Evolutionary conservation across 2,329 filamentous ascomycete species (phyloP).

Genomic region (Thermoascus crustaceus): DNA sequence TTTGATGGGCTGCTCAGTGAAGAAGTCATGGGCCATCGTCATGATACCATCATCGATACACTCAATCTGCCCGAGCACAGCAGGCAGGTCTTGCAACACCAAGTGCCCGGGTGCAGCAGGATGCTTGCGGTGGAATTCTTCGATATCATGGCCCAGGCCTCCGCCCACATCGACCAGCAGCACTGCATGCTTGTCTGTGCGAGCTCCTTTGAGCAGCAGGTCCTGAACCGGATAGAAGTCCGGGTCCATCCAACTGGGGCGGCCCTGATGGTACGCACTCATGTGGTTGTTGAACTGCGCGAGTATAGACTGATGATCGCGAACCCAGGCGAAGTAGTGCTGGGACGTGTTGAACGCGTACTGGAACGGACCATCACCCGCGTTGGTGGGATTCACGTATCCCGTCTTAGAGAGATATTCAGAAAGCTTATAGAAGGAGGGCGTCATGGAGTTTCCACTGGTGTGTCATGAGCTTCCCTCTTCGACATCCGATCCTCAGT

Average conservation of each 20-base stretch:
- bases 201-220: constrained; percentile 10
- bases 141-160: constrained; percentile 34
- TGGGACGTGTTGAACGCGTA: constrained; percentile 21
- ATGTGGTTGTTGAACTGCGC: constrained; percentile 5
- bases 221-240: constrained; percentile 22
- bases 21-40: constrained; percentile 40
- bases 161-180: constrained; percentile 39
- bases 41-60: constrained; percentile 14
- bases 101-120: constrained; percentile 34
- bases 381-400: not conserved
- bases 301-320: not conserved
- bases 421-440: not conserved
- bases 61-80: constrained; percentile 25
- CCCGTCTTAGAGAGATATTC: not conserved
- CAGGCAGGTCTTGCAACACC: constrained; percentile 42
- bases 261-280: constrained; percentile 4
- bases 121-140: constrained; percentile 30
- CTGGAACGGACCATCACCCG: not conserved
- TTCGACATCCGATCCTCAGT: too few relatives aligned
- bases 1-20: constrained; percentile 40
- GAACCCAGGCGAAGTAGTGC: not conserved
- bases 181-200: constrained; percentile 11
- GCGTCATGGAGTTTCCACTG: not conserved
- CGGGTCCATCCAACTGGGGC: constrained; percentile 6
- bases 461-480: too few relatives aligned